Conservation (phyloP, 2,329 filamentous ascomycete species). For the Sporothrix mexicana region DNA sequence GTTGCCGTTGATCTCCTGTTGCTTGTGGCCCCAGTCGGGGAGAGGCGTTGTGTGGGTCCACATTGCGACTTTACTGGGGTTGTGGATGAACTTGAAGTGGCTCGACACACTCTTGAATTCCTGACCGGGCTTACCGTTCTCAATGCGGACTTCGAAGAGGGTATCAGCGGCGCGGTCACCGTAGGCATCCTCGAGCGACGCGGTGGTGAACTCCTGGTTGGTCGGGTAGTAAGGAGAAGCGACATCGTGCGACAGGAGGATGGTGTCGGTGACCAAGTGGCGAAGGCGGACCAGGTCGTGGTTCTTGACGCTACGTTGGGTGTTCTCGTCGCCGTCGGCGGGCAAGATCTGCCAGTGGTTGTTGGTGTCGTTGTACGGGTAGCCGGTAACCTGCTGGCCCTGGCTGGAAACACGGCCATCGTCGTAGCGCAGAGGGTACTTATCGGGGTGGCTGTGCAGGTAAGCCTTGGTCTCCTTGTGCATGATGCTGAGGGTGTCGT, state of each 20-base stretch:
- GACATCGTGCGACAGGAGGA: constrained; percentile 93
- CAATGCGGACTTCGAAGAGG: constrained; percentile 89
- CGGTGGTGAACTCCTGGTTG: constrained; percentile 97
- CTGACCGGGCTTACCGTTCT: constrained; percentile 78
- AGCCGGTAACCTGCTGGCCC: constrained; percentile 96
- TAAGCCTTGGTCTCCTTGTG: constrained; percentile 99
- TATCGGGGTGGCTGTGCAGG: constrained; percentile 89
- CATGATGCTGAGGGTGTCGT: constrained; percentile 81
- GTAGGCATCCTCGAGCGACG: constrained; percentile 72
- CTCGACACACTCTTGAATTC: constrained; percentile 90
- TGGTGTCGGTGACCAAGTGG: constrained; percentile 82
- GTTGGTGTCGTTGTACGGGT: constrained; percentile 98
- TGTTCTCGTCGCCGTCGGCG: constrained; percentile 59
- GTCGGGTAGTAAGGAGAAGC: constrained; percentile 95
- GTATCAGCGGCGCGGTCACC: constrained; percentile 83
- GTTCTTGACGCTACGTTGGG: constrained; percentile 74
- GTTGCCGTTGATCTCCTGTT: constrained; percentile 99
- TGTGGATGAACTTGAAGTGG: constrained; percentile 95
- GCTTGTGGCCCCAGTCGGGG: constrained; percentile 97
- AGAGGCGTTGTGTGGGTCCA: constrained; percentile 96
- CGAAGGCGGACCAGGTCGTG: constrained; percentile 85
- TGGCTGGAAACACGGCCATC: constrained; percentile 97
- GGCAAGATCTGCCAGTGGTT: constrained; percentile 97
- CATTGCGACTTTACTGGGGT: constrained; percentile 96
- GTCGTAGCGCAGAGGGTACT: constrained; percentile 92